Evolutionary conservation across 495 filamentous ascomycete species (phyloP).

Genomic region (Paragyromitra xinjiangensis): DNA sequence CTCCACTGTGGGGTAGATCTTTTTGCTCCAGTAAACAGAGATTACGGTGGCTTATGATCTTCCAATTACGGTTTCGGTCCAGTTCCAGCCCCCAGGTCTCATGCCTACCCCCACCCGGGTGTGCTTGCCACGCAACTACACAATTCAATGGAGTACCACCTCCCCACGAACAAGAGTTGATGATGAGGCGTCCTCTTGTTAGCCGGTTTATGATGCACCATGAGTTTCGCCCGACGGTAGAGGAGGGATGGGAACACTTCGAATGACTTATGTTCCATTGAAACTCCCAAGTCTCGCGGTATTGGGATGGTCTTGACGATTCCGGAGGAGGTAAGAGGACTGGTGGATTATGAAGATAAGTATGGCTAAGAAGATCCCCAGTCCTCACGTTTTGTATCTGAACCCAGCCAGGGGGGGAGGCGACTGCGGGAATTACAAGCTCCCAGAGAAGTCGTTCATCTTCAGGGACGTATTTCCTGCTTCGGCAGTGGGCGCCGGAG

Average conservation of each 20-base stretch:
- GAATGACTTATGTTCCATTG: conserved; percentile 5
- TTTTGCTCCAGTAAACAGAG: background rate
- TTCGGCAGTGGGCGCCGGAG: background rate
- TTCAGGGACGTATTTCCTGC: background rate
- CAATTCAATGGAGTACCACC: background rate
- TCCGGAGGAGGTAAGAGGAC: background rate
- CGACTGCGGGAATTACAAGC: background rate
- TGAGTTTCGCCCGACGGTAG: background rate
- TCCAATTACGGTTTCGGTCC: conserved; percentile 1
- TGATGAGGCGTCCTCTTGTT: background rate
- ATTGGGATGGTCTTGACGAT: background rate
- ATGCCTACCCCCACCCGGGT: background rate
- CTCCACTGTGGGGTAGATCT: background rate
- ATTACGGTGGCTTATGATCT: background rate
- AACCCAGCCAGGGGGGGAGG: conserved; percentile 14
- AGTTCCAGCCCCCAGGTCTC: conserved; percentile 11
- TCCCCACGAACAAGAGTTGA: no score
- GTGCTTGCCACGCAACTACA: conserved; percentile 1
- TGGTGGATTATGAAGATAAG: conserved; percentile 2
- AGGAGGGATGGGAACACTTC: background rate
- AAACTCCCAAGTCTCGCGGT: conserved; percentile 12
- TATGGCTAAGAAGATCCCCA: conserved; percentile 1
- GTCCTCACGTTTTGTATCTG: conserved; percentile 3
- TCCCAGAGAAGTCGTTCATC: conserved; percentile 1
- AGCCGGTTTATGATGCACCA: conserved; percentile 16